Percentiles rank a stretch among this genome's conserved stretches.
phyloP scores from a whole-genome alignment of 2,329 filamentous ascomycete species.

The Periconia digitata region DNA sequence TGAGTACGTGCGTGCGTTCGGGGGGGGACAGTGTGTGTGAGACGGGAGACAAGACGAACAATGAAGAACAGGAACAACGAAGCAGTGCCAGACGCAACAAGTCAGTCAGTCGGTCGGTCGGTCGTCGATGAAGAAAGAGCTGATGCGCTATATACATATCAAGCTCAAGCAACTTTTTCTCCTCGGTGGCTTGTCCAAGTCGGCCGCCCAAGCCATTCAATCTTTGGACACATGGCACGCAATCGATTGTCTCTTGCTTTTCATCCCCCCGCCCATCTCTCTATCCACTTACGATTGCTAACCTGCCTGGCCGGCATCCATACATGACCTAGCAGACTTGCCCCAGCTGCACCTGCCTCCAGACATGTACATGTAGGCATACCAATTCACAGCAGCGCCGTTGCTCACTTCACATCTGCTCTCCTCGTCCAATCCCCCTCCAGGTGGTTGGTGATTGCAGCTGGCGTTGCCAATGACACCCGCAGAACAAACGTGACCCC shows the following conservation, averaged over 20 bases:
- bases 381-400: neutral
- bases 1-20: conserved; percentile 18
- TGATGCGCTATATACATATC: no score
- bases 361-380: neutral
- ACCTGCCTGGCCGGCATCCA: neutral
- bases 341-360: neutral
- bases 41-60: neutral
- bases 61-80: neutral
- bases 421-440: conserved; percentile 18
- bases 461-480: conserved; percentile 23
- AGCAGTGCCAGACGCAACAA: neutral
- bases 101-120: neutral
- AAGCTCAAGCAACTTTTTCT: no score
- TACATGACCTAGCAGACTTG: neutral
- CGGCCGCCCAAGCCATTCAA: no score
- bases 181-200: no score
- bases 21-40: neutral
- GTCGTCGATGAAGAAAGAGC: neutral
- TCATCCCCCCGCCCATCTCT: no score
- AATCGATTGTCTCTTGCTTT: no score
- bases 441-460: conserved; percentile 30
- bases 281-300: neutral
- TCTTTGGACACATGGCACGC: no score
- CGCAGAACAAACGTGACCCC: conserved; percentile 15
- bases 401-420: neutral